These are phyloP conservation scores for Wickerhamomyces bovis DNA, from an alignment of 805 yeast genomes.

Conservation along the genomic window DNA sequence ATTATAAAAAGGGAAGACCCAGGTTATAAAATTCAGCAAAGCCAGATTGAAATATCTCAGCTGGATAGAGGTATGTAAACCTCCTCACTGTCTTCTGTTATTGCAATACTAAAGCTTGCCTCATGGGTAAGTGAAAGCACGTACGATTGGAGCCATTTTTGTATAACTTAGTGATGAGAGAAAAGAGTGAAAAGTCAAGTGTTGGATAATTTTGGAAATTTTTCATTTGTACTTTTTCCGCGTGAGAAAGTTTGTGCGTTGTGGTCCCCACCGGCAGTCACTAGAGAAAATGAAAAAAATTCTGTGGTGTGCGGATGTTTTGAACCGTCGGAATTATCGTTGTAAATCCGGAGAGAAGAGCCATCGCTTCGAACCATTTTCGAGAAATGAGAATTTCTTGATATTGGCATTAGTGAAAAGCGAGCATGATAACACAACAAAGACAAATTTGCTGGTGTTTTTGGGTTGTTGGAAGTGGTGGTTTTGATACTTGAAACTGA, in stretches of 20 bases:
- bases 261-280: conserved; percentile 3
- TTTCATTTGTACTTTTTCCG: neutral
- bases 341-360: neutral
- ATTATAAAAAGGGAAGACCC: conserved; percentile 20
- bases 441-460: neutral
- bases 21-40: conserved; percentile 32
- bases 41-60: conserved; percentile 7
- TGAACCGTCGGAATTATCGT: neutral
- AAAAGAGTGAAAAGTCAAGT: too few relatives aligned
- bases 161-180: neutral
- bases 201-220: conserved; percentile 1
- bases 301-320: neutral
- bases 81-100: neutral
- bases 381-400: too few relatives aligned
- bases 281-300: neutral
- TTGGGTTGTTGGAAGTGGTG: neutral
- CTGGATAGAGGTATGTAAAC: neutral
- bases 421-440: neutral
- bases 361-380: neutral
- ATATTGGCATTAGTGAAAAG: neutral
- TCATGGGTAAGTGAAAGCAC: conserved; percentile 28
- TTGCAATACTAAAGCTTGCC: neutral
- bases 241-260: neutral
- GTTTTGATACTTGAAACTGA: too few relatives aligned
- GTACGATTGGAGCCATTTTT: conserved; percentile 90